Conservation (phyloP, 805 yeast species). For the Komagataella kurtzmanii region DNA sequence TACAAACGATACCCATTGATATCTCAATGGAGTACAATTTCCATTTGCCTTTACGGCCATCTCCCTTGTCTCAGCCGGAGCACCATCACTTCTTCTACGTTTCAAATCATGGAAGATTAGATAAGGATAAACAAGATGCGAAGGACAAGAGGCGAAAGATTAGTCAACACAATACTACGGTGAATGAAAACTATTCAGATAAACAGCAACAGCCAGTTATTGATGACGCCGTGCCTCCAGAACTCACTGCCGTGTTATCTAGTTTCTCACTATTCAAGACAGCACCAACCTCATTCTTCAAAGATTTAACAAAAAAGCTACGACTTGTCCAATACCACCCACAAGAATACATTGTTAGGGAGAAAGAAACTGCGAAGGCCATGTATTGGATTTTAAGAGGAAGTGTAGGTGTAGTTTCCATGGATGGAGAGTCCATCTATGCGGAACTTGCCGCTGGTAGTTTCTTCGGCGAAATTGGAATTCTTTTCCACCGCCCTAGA, state of each 20-base stretch:
- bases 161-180: neutral
- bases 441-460: constrained; percentile 60
- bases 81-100: neutral
- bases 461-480: constrained; percentile 73
- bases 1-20: neutral
- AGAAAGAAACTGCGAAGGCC: constrained; percentile 61
- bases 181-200: neutral
- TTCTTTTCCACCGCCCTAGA: constrained; percentile 59
- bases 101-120: constrained; percentile 30
- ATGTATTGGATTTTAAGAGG: constrained; percentile 78
- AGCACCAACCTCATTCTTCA: constrained; percentile 55
- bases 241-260: constrained; percentile 35
- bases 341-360: constrained; percentile 54
- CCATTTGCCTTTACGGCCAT: neutral
- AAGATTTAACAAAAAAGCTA: constrained; percentile 42
- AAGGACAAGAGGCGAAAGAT: constrained; percentile 35
- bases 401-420: constrained; percentile 59
- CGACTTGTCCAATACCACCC: constrained; percentile 50
- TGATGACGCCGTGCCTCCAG: constrained; percentile 27
- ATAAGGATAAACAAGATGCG: constrained; percentile 72
- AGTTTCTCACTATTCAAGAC: constrained; percentile 52
- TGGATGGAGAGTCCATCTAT: constrained; percentile 64
- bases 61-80: neutral
- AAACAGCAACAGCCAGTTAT: neutral
- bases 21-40: neutral